Conservation (phyloP, 805 yeast genomes). For the Candida mattraensis region DNA sequence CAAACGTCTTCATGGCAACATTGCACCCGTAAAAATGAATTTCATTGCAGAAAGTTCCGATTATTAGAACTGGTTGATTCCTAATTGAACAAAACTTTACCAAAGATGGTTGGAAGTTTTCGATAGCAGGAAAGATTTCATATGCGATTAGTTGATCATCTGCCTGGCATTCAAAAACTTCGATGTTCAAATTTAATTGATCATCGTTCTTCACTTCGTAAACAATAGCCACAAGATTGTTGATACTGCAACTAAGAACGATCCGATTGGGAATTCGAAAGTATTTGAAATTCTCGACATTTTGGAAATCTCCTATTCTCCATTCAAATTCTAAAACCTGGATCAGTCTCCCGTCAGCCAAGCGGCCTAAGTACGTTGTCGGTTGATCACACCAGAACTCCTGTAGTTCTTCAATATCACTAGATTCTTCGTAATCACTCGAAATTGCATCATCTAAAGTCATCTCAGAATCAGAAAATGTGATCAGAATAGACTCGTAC, state of each 20-base stretch:
- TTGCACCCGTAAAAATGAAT: slow-evolving; percentile 15
- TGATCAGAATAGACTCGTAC: slow-evolving; percentile 13
- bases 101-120: slow-evolving; percentile 19
- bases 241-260: slow-evolving; percentile 14
- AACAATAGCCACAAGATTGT: slow-evolving; percentile 14
- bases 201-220: slow-evolving; percentile 15
- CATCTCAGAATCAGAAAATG: slow-evolving; percentile 6
- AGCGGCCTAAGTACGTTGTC: slow-evolving; percentile 16
- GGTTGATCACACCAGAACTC: slow-evolving; percentile 12
- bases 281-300: slow-evolving; percentile 3
- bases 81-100: slow-evolving; percentile 8
- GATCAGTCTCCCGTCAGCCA: slow-evolving; percentile 12
- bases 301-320: slow-evolving; percentile 23
- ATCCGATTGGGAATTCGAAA: slow-evolving; percentile 17
- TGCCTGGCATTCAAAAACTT: slow-evolving; percentile 13
- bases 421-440: slow-evolving; percentile 10
- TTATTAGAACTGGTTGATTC: slow-evolving; percentile 7
- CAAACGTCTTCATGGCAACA: too few relatives aligned
- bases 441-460: slow-evolving; percentile 1
- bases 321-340: slow-evolving; percentile 24
- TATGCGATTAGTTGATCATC: slow-evolving; percentile 1
- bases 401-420: slow-evolving; percentile 11
- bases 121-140: slow-evolving; percentile 9
- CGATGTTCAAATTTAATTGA: slow-evolving; percentile 11
- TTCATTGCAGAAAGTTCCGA: slow-evolving; percentile 21